Base-by-base conservation (phyloP, 108 stramenopile species). In the Chaetoceros tenuissimus region DNA sequence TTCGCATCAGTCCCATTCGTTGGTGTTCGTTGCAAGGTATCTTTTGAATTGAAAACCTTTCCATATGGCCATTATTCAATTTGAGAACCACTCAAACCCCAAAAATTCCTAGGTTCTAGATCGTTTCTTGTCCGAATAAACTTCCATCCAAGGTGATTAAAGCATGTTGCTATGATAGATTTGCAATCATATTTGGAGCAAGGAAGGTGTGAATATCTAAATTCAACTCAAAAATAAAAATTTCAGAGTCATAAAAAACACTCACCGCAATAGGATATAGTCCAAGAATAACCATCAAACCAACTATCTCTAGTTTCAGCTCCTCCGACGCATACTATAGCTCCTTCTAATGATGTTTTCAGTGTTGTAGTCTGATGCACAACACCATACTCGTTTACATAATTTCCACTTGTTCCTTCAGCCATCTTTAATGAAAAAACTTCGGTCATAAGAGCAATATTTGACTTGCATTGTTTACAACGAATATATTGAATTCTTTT, bases 271-370 rank as follows among this genome's bases (percentile, higher is more conserved):
- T 71, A 63, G 3, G 79, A 59, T 24, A 92, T 80, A 3, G 66
- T 71, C 86, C 87, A 92, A 23, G 69, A 51, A 54, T 84, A 92
- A 1, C 90, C 90, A 28, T 83, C 83, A 58, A 92, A 92, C 78
- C 78, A 79, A 0, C 63, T 64, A 34, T 91, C 81, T 53, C 73
- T 80, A 0, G 85, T 87, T 49, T 81, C 71, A 23, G 81, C 59
- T 1, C n/a, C 20, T 20, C 84, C 84, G 28, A 58, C 47, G 34
- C 60, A 74, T n/a, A 62, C 31, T 3, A 92, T 56, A n/a, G 61
- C 28, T 5, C 51, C 22, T 25, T 76, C 66, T 21, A 59, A 63
- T 1, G 84, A 70, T 3, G 72, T 26, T 34, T 85, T 74, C 30
- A 88, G 46, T 19, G 90, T 92, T 8, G 71, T 64, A 7, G 84